phyloP scores from a whole-genome alignment of 352 stramenopile species.

The Phytophthora foliorum region DNA sequence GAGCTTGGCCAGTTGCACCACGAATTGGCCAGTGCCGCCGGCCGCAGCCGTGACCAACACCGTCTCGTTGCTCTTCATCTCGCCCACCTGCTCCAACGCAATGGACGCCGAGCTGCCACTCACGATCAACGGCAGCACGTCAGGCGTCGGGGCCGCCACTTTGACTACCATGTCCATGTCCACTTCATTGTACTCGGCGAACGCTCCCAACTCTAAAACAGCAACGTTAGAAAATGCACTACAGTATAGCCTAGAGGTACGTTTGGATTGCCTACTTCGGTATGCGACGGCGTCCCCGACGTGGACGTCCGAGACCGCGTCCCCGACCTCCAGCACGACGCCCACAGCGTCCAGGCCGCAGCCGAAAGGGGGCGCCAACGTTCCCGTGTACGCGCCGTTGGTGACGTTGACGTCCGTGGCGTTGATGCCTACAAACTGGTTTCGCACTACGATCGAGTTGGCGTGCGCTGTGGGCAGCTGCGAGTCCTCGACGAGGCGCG shows the following conservation, averaged over 20 bases:
- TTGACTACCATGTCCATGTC: conserved; percentile 41
- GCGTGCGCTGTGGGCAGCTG: conserved; percentile 34
- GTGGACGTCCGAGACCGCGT: conserved; percentile 51
- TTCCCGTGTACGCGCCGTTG: conserved; percentile 51
- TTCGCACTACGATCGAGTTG: conserved; percentile 50
- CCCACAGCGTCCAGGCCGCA: conserved; percentile 57
- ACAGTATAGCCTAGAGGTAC: too few relatives aligned
- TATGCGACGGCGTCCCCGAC: conserved; percentile 54
- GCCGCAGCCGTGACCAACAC: conserved; percentile 65
- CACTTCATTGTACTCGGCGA: conserved; percentile 59
- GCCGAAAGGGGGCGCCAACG: conserved; percentile 49
- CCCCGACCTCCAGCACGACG: conserved; percentile 47
- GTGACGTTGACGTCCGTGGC: conserved; percentile 65
- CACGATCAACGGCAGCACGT: conserved; percentile 50
- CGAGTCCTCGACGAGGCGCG: conserved; percentile 39
- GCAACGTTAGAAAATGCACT: too few relatives aligned
- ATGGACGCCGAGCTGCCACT: conserved; percentile 53
- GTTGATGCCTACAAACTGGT: conserved; percentile 62
- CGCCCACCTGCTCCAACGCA: conserved; percentile 53
- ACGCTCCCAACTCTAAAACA: conserved; percentile 54
- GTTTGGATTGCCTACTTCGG: conserved; percentile 38
- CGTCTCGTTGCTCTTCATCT: conserved; percentile 66
- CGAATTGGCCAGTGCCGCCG: conserved; percentile 85
- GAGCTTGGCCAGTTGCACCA: conserved; percentile 84
- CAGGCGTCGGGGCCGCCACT: conserved; percentile 27